Percentiles rank a stretch among this genome's conserved stretches.
Conservation (phyloP, 225 moss, liverwort and hornwort species). For the Pleurozium schreberi region DNA sequence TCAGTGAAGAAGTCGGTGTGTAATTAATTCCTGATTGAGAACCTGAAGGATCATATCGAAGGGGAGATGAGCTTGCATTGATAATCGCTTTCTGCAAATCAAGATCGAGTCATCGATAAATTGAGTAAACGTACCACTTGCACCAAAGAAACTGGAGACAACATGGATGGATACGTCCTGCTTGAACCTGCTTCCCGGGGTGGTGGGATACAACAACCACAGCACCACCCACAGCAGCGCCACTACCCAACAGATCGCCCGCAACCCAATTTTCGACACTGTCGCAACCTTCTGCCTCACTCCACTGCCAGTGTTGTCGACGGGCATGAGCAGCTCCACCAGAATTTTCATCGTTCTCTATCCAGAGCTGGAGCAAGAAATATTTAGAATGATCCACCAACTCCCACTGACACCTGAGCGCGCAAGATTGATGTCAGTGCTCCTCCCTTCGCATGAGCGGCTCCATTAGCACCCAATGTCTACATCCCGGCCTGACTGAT, state of each 20-base stretch:
- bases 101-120: not conserved
- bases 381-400: not conserved
- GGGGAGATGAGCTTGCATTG: not conserved
- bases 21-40: not conserved
- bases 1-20: not conserved
- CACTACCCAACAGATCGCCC: constrained; percentile 13
- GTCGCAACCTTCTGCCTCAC: not conserved
- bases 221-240: constrained; percentile 17
- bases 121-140: constrained; percentile 4
- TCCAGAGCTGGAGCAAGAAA: not conserved
- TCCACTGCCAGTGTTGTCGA: not conserved
- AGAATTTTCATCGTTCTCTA: not conserved
- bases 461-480: not conserved
- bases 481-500: constrained; percentile 2
- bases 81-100: not conserved
- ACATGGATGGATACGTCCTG: constrained; percentile 13
- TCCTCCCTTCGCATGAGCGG: not conserved
- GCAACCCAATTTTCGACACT: constrained; percentile 3
- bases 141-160: constrained; percentile 29
- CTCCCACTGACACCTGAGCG: not conserved
- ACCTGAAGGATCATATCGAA: not conserved
- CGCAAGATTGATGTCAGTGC: not conserved
- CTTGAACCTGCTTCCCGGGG: constrained; percentile 15
- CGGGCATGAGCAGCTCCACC: constrained; percentile 2
- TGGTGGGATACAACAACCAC: constrained; percentile 30